Conservation (phyloP, 257 asterid genomes). For the Coffea eugenioides region DNA sequence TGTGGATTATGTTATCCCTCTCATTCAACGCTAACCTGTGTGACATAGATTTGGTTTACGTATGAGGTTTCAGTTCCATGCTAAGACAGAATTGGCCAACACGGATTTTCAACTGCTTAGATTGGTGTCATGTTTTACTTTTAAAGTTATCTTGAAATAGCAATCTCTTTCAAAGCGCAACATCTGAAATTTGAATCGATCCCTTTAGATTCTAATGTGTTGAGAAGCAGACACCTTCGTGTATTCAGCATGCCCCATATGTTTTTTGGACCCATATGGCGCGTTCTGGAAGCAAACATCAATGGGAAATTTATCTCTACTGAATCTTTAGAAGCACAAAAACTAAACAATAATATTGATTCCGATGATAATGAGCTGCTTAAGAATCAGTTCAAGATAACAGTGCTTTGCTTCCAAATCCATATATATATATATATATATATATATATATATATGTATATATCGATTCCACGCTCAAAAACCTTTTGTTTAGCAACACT, state of each 20-base stretch:
- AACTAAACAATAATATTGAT: background rate
- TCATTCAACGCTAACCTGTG: background rate
- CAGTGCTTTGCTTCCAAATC: background rate
- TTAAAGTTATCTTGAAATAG: conserved; percentile 9
- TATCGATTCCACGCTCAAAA: background rate
- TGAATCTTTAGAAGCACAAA: background rate
- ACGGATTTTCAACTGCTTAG: conserved; percentile 3
- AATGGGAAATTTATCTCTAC: background rate
- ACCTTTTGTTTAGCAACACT: background rate
- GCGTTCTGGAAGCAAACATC: background rate
- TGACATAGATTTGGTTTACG: background rate
- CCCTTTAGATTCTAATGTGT: background rate
- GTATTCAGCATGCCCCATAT: conserved; percentile 14
- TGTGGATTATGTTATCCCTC: background rate
- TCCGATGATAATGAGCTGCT: background rate
- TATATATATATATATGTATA: too few species aligned
- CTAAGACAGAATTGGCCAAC: conserved; percentile 17
- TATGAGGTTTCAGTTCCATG: background rate
- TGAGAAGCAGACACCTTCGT: conserved; percentile 11
- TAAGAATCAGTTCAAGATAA: too few species aligned
- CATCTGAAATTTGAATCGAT: background rate
- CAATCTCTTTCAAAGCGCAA: conserved; percentile 14
- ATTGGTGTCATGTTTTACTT: conserved; percentile 10
- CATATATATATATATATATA: too few species aligned
- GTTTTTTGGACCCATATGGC: conserved; percentile 16